phyloP scores from a whole-genome alignment of 306 rosid genomes.

The Quercus dentata region DNA sequence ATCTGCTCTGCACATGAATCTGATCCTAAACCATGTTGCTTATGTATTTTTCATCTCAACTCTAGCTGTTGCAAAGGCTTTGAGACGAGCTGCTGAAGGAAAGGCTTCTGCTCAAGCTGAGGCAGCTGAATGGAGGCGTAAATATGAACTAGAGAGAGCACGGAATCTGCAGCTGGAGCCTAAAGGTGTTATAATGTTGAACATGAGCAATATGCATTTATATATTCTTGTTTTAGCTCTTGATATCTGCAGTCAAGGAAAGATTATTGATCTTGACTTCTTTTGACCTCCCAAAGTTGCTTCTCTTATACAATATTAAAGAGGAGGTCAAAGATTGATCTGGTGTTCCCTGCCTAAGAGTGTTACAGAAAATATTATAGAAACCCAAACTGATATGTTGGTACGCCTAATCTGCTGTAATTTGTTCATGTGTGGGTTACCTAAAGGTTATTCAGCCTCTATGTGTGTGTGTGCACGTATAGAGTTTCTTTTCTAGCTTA shows the following conservation, averaged over 20 bases:
- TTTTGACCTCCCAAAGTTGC: background rate
- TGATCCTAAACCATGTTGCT: slow-evolving; percentile 33
- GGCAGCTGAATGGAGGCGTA: slow-evolving; percentile 97
- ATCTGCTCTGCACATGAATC: slow-evolving; percentile 29
- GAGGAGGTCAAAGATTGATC: background rate
- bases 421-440: slow-evolving; percentile 1
- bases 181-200: slow-evolving; percentile 46
- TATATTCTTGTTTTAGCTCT: background rate
- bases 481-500: slow-evolving; percentile 14
- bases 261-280: slow-evolving; percentile 1
- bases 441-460: background rate
- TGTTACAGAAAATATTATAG: background rate
- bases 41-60: slow-evolving; percentile 34
- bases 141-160: slow-evolving; percentile 79
- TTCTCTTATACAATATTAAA: background rate
- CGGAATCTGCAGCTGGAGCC: slow-evolving; percentile 57
- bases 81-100: slow-evolving; percentile 86
- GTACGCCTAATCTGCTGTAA: background rate
- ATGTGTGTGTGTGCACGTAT: too few relatives aligned
- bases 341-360: background rate
- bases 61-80: slow-evolving; percentile 91
- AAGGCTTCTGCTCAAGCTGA: slow-evolving; percentile 94
- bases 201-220: slow-evolving; percentile 5
- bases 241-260: background rate
- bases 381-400: background rate